A percentile compares a stretch with the other conserved stretches of the same genome.
These are phyloP conservation scores for Solioccasus polychromus DNA, from an alignment of 768 basidiomycete species.

Conservation along the genomic window DNA sequence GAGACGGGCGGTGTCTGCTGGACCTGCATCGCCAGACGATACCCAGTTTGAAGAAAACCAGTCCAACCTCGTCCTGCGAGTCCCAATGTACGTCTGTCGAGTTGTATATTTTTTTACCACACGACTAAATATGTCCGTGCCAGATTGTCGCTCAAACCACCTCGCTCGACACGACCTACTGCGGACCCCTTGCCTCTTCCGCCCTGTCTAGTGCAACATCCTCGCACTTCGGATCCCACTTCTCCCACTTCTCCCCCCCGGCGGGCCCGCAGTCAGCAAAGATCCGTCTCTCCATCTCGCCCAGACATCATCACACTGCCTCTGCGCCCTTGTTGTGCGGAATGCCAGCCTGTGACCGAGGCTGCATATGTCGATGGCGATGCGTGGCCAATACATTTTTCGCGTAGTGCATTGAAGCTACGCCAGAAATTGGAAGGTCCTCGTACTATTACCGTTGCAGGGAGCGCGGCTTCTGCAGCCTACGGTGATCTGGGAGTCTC, in stretches of 20 bases:
- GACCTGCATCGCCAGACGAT: constrained; percentile 21
- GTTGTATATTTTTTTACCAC: background rate
- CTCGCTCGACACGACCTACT: constrained; percentile 40
- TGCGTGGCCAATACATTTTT: constrained; percentile 61
- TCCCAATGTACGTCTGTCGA: constrained; percentile 50
- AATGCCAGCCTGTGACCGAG: constrained; percentile 60
- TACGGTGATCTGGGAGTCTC: constrained; percentile 28
- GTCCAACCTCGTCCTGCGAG: constrained; percentile 47
- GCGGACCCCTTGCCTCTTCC: constrained; percentile 37
- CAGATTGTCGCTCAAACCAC: constrained; percentile 44
- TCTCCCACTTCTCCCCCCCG: constrained; percentile 2
- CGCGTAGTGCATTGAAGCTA: constrained; percentile 58
- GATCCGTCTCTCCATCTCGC: constrained; percentile 30
- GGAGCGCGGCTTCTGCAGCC: constrained; percentile 30
- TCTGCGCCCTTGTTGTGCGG: constrained; percentile 66
- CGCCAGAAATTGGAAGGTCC: constrained; percentile 40
- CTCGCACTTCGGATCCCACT: constrained; percentile 20
- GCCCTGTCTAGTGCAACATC: constrained; percentile 55
- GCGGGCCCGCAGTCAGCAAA: constrained; percentile 19
- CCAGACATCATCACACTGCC: constrained; percentile 54
- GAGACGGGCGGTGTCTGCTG: constrained; percentile 25
- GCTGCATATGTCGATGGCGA: constrained; percentile 52
- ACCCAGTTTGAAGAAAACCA: constrained; percentile 36
- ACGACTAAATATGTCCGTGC: background rate
- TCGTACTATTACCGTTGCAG: constrained; percentile 26